phyloP scores from a whole-genome alignment of 2,329 filamentous ascomycete species.

The Dichotomopilus funicola region DNA sequence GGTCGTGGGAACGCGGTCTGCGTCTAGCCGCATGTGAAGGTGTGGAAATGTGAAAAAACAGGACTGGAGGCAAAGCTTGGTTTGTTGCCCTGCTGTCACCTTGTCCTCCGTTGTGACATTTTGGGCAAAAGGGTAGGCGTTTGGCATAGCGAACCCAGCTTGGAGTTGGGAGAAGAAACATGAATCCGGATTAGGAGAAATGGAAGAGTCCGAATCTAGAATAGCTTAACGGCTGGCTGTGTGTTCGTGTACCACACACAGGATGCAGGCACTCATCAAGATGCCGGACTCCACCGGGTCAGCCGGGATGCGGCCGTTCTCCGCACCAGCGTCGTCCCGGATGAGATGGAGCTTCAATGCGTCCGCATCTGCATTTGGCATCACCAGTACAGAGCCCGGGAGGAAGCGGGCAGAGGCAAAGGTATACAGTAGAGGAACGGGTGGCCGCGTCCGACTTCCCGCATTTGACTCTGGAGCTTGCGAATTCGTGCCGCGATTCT shows the following conservation, averaged over 20 bases:
- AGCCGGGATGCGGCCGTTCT: not conserved
- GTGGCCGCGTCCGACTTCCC: no score
- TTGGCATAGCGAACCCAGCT: not conserved
- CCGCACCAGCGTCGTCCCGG: not conserved
- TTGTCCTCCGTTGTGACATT: conserved; percentile 8
- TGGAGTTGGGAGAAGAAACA: not conserved
- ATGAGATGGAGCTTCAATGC: not conserved
- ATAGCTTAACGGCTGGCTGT: conserved; percentile 5
- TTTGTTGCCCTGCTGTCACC: not conserved
- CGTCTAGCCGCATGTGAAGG: not conserved
- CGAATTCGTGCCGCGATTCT: no score
- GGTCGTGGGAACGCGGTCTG: not conserved
- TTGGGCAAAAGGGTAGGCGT: conserved; percentile 2
- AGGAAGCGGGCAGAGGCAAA: no score
- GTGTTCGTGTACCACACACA: not conserved
- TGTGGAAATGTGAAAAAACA: not conserved
- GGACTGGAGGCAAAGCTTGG: not conserved
- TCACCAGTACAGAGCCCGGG: not conserved
- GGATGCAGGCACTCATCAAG: conserved; percentile 9
- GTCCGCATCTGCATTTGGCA: not conserved
- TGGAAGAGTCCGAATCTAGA: conserved; percentile 3
- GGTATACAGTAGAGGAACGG: no score
- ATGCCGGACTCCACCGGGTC: conserved; percentile 7
- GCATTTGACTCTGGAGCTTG: no score
- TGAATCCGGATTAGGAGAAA: conserved; percentile 4